These are phyloP conservation scores for Baorangia bicolor DNA, from an alignment of 768 basidiomycete species.

Conservation along the genomic window DNA sequence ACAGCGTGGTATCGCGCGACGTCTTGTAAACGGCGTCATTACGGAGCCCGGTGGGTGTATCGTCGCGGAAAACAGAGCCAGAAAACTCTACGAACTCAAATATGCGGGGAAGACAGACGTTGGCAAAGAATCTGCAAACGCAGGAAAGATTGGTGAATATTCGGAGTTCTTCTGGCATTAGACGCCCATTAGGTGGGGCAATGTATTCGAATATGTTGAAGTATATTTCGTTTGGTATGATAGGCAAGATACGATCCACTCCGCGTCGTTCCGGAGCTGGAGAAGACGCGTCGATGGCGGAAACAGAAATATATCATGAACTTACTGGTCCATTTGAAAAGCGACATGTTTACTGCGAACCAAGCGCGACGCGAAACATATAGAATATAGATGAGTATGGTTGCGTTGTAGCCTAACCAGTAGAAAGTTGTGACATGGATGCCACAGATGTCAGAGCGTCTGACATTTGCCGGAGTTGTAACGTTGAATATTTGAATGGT, in stretches of 20 bases:
- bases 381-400: background rate
- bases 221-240: constrained; percentile 47
- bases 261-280: constrained; percentile 28
- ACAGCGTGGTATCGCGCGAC: constrained; percentile 18
- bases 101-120: constrained; percentile 38
- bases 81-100: constrained; percentile 34
- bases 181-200: constrained; percentile 15
- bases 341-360: background rate
- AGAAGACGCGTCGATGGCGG: background rate
- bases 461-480: too few species aligned
- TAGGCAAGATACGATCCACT: constrained; percentile 13
- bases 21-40: background rate
- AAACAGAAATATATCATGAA: background rate
- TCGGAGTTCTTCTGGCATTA: constrained; percentile 5
- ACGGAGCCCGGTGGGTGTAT: background rate
- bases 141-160: constrained; percentile 32
- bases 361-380: background rate
- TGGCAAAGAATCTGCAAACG: constrained; percentile 45
- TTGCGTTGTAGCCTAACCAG: too few species aligned
- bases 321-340: constrained; percentile 2
- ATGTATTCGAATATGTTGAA: constrained; percentile 40
- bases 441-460: too few species aligned
- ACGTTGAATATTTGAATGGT: too few species aligned
- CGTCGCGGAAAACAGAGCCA: constrained; percentile 18
- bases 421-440: too few species aligned